Evolutionary conservation across 352 stramenopile genomes (phyloP), one percentile per base, ranked within the genome.

Genomic region (Pythium guiyangense): DNA sequence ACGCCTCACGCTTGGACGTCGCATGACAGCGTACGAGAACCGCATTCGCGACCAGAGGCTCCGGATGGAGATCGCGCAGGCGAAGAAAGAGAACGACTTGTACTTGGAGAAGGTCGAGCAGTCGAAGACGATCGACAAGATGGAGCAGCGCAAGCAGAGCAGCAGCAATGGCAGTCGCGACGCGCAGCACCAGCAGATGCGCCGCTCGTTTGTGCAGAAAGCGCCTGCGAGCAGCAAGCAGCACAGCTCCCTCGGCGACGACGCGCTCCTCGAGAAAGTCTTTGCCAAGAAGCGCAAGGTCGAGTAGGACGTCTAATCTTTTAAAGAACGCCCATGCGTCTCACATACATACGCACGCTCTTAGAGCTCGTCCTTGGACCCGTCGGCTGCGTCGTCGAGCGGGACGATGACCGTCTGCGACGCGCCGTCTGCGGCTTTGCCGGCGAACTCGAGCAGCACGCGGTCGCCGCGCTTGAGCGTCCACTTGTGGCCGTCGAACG

Each of bases 21-120:
- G n/a, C n/a, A 51, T 22, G 63, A 14, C 26, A 72, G 66, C 82
- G 6, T 94, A 94, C 59, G 86, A 96, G 59, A 90, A 94, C 53
- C 83, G 85, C 34, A 88, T 96, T 29, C 84, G 86, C 22, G 79
- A 89, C 50, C 83, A 94, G 67, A 92, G 90, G 59, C 62, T 96
- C 60, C 84, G 84, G 47, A 82, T 92, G 60, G 81, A 94, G 64
- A 93, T 96, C 50, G 77, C 86, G 26, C 84, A 96, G 66, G 75
- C 56, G 52, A 90, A 90, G 71, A 94, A 94, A 64, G 77, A 91
- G 59, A 94, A 96, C 66, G 80, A 92, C 44, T 72, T 74, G 54
- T 96, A 93, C 57, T 60, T 96, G 50, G 86, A 94, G 57, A 85
- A 86, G 42, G 84, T 96, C 47, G 82, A 95, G 44, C 80, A 94